A percentile compares a stretch with the other conserved stretches of the same genome.
These are phyloP conservation scores for Nakaseomyces glabratus DNA, from an alignment of 1,139 yeast genomes.

Conservation along the genomic window DNA sequence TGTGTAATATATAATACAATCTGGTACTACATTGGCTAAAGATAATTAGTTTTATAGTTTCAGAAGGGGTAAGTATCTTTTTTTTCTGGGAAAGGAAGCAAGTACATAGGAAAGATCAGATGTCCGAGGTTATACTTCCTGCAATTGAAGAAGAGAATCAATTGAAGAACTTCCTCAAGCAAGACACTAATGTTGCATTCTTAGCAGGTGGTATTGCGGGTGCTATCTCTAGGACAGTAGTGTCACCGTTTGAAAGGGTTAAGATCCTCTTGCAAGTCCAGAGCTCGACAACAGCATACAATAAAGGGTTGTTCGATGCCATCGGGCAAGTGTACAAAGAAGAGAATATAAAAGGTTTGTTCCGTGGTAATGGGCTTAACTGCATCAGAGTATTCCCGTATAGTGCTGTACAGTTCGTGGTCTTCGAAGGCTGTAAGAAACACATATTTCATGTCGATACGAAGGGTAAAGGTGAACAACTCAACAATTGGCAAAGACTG, in stretches of 20 bases:
- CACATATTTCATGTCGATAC: slow-evolving; percentile 34
- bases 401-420: slow-evolving; percentile 88
- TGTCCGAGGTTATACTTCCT: slow-evolving; percentile 6
- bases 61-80: too few relatives aligned
- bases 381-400: slow-evolving; percentile 88
- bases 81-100: too few relatives aligned
- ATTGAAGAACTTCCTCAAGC: slow-evolving; percentile 34
- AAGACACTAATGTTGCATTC: slow-evolving; percentile 54
- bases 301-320: slow-evolving; percentile 68
- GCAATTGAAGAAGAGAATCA: slow-evolving; percentile 7
- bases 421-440: slow-evolving; percentile 64
- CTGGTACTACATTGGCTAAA: too few relatives aligned
- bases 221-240: slow-evolving; percentile 84
- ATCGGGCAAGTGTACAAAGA: slow-evolving; percentile 72
- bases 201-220: slow-evolving; percentile 80
- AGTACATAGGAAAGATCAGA: background rate
- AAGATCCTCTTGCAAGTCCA: slow-evolving; percentile 87
- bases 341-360: slow-evolving; percentile 83
- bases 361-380: slow-evolving; percentile 84
- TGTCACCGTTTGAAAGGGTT: slow-evolving; percentile 91
- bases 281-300: slow-evolving; percentile 48
- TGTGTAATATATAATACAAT: too few relatives aligned
- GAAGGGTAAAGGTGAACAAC: slow-evolving; percentile 30
- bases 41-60: too few relatives aligned
- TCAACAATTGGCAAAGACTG: slow-evolving; percentile 50